These are phyloP conservation scores for Biscogniauxia mediterranea DNA, from an alignment of 2,329 filamentous ascomycete genomes.

Conservation along the genomic window DNA sequence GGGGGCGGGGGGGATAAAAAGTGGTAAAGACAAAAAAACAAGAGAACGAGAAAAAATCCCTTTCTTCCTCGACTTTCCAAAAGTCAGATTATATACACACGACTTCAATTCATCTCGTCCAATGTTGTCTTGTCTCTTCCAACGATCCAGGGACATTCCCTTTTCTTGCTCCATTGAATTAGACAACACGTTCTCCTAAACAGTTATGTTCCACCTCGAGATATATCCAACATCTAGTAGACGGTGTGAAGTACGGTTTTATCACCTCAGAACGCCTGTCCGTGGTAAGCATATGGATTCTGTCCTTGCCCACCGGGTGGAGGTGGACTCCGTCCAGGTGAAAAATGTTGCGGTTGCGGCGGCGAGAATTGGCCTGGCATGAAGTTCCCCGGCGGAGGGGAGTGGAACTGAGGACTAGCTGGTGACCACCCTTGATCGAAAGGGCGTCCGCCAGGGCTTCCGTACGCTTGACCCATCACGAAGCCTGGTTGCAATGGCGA, in stretches of 20 bases:
- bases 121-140: conserved; percentile 11
- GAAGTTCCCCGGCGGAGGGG: conserved; percentile 27
- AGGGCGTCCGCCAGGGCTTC: conserved; percentile 25
- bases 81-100: not conserved
- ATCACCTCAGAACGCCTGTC: conserved; percentile 29
- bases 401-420: conserved; percentile 25
- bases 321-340: conserved; percentile 24
- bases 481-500: conserved; percentile 26
- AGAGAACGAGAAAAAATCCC: too few species aligned
- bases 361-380: conserved; percentile 26
- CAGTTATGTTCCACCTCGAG: conserved; percentile 6
- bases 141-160: too few species aligned
- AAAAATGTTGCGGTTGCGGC: conserved; percentile 12
- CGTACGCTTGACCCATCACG: conserved; percentile 24
- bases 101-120: conserved; percentile 7
- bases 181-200: conserved; percentile 3
- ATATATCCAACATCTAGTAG: not conserved
- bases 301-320: conserved; percentile 16
- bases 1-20: too few species aligned
- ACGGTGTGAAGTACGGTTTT: conserved; percentile 2
- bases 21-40: too few species aligned
- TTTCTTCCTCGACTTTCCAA: too few species aligned
- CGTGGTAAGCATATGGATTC: conserved; percentile 24
- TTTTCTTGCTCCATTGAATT: too few species aligned
- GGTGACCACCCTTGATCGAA: conserved; percentile 36